Percentiles rank a stretch among this genome's conserved stretches.
Conservation (phyloP, 2,329 filamentous ascomycete genomes). For the Xylaria sp. region DNA sequence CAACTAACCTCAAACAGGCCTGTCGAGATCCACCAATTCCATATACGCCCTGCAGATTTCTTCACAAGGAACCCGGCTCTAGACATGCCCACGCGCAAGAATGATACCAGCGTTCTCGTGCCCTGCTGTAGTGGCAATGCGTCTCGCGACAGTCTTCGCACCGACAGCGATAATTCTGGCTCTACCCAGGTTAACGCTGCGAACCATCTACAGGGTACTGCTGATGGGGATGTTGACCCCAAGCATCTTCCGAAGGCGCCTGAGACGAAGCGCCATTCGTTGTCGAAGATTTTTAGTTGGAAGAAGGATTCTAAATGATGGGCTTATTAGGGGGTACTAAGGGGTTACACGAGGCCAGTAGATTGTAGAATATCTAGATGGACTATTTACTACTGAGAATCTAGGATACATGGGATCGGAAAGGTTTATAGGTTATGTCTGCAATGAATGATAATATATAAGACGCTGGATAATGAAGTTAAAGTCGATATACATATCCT, state of each 20-base stretch:
- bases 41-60: constrained; percentile 59
- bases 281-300: constrained; percentile 44
- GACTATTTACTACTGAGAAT: neutral
- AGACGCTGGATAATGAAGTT: neutral
- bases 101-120: constrained; percentile 57
- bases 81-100: constrained; percentile 55
- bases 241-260: constrained; percentile 37
- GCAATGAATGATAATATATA: neutral
- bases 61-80: constrained; percentile 60
- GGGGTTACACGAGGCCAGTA: neutral
- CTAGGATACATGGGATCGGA: neutral
- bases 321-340: neutral
- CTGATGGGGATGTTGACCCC: constrained; percentile 43
- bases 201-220: constrained; percentile 51
- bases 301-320: constrained; percentile 41
- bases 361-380: constrained; percentile 11
- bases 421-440: neutral
- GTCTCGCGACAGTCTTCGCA: constrained; percentile 26
- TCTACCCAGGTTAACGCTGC: constrained; percentile 48
- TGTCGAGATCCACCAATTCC: constrained; percentile 60
- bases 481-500: neutral
- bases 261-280: constrained; percentile 42
- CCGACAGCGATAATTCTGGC: constrained; percentile 36
- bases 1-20: constrained; percentile 52
- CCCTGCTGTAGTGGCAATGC: constrained; percentile 44